These are phyloP conservation scores for Leptodermis oblonga DNA, from an alignment of 257 asterid species.

Conservation along the genomic window DNA sequence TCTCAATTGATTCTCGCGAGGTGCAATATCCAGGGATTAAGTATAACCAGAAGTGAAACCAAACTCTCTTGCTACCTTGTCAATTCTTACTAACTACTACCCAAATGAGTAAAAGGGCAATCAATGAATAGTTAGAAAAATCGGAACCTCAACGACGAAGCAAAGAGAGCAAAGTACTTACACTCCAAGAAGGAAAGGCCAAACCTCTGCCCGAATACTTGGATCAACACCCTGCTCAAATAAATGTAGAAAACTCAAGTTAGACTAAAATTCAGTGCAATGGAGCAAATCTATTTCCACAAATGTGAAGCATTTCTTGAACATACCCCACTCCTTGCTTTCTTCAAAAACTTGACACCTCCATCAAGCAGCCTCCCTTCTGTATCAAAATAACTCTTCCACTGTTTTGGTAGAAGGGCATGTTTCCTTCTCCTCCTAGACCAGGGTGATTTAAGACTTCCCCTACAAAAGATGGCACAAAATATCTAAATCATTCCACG, in stretches of 20 bases:
- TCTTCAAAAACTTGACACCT: conserved; percentile 82
- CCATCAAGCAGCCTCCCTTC: conserved; percentile 78
- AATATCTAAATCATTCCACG: conserved; percentile 17
- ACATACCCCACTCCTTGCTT: conserved; percentile 81
- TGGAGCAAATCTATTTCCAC: background rate
- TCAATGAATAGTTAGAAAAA: background rate
- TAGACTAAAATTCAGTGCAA: background rate
- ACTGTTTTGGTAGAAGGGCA: conserved; percentile 62
- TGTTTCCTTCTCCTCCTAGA: conserved; percentile 76
- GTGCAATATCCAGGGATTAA: background rate
- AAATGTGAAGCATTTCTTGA: background rate
- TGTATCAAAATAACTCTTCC: conserved; percentile 64
- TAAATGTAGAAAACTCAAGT: conserved; percentile 6
- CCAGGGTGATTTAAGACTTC: conserved; percentile 87
- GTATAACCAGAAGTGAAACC: background rate
- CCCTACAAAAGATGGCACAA: conserved; percentile 36
- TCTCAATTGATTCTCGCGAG: background rate
- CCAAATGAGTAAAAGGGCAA: background rate
- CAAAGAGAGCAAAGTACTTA: conserved; percentile 26
- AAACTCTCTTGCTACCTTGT: background rate
- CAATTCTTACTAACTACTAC: background rate
- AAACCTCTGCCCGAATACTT: conserved; percentile 76
- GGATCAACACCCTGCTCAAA: conserved; percentile 88
- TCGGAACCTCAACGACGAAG: background rate
- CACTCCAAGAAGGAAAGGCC: conserved; percentile 97